A percentile compares a stretch with the other conserved stretches of the same genome.
These are phyloP conservation scores for Mycena indigotica DNA, from an alignment of 768 basidiomycete species.

Conservation along the genomic window DNA sequence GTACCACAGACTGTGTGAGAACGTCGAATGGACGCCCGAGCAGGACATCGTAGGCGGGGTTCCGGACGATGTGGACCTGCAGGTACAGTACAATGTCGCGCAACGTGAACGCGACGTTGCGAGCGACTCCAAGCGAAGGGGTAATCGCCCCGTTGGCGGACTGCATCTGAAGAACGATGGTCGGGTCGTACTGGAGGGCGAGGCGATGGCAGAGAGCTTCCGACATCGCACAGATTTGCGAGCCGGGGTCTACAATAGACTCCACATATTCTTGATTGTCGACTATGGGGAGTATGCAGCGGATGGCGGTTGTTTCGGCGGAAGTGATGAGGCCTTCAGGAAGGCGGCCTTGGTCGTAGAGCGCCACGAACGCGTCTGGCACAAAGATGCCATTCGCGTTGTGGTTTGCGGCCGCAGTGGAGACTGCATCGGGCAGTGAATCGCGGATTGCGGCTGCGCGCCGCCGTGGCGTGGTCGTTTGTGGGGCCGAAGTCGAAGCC, in stretches of 20 bases:
- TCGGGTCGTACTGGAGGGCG: background rate
- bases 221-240: conserved; percentile 24
- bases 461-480: no score
- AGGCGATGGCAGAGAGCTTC: conserved; percentile 17
- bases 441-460: background rate
- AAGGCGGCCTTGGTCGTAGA: background rate
- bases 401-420: background rate
- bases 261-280: conserved; percentile 8
- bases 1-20: background rate
- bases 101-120: background rate
- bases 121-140: background rate
- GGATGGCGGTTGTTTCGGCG: conserved; percentile 13
- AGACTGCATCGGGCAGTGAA: background rate
- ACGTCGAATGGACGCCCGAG: conserved; percentile 6
- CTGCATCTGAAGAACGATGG: background rate
- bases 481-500: no score
- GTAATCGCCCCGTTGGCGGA: background rate
- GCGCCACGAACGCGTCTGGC: background rate
- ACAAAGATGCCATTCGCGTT: background rate
- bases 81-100: background rate
- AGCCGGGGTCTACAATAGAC: conserved; percentile 24
- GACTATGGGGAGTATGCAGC: conserved; percentile 15
- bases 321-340: conserved; percentile 4
- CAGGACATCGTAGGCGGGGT: background rate
- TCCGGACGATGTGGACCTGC: background rate